phyloP scores from a whole-genome alignment of 345 rosid species.

The Gossypium arboreum region DNA sequence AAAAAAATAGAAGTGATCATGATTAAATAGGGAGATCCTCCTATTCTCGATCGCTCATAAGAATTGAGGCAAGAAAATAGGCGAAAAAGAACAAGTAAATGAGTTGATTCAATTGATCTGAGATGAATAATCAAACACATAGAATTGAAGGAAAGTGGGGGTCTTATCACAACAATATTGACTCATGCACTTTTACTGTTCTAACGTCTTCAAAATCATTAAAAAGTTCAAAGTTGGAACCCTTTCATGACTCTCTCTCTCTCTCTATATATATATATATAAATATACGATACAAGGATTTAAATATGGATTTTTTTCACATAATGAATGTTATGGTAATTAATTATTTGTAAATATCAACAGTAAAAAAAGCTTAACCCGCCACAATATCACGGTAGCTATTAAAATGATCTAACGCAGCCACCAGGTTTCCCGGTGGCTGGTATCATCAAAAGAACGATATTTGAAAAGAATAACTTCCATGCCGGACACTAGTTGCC shows the following conservation, averaged over 20 bases:
- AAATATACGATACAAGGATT: no score
- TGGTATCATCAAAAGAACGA: not conserved
- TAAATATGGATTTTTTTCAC: no score
- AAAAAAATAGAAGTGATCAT: no score
- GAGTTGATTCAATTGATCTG: no score
- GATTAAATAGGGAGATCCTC: no score
- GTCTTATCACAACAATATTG: not conserved
- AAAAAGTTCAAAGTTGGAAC: not conserved
- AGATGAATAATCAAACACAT: no score
- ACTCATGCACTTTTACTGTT: not conserved
- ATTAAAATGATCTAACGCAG: slow-evolving; percentile 16
- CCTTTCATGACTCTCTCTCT: not conserved
- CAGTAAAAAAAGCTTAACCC: not conserved
- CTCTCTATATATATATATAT: not conserved
- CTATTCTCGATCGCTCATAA: no score
- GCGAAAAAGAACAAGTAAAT: no score
- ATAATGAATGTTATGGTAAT: no score
- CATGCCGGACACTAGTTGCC: not conserved
- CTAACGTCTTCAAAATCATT: not conserved
- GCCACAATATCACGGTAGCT: not conserved
- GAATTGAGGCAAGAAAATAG: no score
- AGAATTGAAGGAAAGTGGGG: no score
- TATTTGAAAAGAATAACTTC: slow-evolving; percentile 19
- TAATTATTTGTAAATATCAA: no score
- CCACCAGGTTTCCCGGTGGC: slow-evolving; percentile 37